Base-by-base conservation (phyloP, 2,329 filamentous ascomycete species). In the Purpureocillium lavendulum region DNA sequence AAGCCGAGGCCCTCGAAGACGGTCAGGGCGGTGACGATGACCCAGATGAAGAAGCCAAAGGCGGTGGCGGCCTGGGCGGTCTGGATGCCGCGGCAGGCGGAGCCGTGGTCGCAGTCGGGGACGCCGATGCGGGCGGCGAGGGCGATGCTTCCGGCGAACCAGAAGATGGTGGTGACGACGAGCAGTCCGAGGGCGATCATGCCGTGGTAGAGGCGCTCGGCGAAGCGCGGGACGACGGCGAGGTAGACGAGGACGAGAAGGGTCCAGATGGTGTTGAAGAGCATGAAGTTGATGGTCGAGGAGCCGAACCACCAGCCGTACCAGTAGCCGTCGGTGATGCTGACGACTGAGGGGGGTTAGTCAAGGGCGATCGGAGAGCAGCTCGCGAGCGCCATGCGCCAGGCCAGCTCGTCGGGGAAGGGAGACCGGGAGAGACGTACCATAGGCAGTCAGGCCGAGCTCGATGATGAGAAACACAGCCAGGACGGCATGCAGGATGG, bases 141-240 rank as follows among this genome's bases (percentile, higher is more conserved):
- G 0, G 87, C 86, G 48, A 94, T 80, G 52, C 87, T 84, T 7
- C 87, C 87, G 1, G 83, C 81, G 55, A 96, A 92, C 88, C 88
- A 95, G 68, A 94, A 94, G 41, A 94, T 70, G 64, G 83, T 81
- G 9, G 86, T 92, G 17, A 92, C 49, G 35, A 67, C 69, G 53
- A 94, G 84, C 26, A 86, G 69, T 2, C 53, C 79, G 14, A 89
- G 66, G 13, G 87, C 75, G 33, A 71, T 77, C 37, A 77, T 75
- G 38, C 71, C 74, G 59, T 87, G 77, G 51, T 80, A 80, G 10
- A 78, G 51, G 17, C 66, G 65, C 4, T 74, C 69, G 51, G 79
- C 67, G 61, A 79, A 80, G 33, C 75, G 65, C 1, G 85, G 84
- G 3, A 80, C 69, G 36, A 89, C 45, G 51, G 79, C 70, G 44